Evolutionary conservation across 164 flowering plant species (phyloP).

Genomic region (Buxus sempervirens): DNA sequence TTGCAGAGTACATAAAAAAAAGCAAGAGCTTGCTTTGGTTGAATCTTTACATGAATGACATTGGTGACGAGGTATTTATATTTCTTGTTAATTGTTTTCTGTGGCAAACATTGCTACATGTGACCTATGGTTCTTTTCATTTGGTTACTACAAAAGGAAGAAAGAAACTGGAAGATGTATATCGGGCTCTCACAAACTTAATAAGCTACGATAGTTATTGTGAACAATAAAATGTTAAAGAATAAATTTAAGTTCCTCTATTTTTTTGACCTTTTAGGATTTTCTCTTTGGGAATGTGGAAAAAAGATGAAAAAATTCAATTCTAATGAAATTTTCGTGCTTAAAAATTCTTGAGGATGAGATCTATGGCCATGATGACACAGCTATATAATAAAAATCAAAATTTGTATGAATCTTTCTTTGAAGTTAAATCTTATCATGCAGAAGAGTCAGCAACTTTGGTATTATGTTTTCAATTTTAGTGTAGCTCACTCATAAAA

Average conservation of each 20-base stretch:
- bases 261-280: not conserved
- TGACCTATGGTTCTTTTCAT: not conserved
- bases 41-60: slow-evolving; percentile 94
- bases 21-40: slow-evolving; percentile 75
- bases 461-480: not conserved
- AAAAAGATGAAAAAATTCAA: no score
- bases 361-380: not conserved
- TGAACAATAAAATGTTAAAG: not conserved
- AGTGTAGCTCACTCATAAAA: slow-evolving; percentile 1
- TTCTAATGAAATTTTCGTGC: not conserved
- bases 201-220: not conserved
- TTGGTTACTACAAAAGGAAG: not conserved
- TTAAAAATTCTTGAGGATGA: not conserved
- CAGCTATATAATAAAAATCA: not conserved
- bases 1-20: slow-evolving; percentile 80
- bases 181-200: not conserved
- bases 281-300: not conserved
- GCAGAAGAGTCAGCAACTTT: slow-evolving; percentile 1
- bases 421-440: not conserved
- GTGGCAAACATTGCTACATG: not conserved
- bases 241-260: not conserved
- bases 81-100: not conserved
- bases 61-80: slow-evolving; percentile 79
- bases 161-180: not conserved
- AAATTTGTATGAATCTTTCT: no score